These are phyloP conservation scores for Alternaria infectoria DNA, from an alignment of 2,329 filamentous ascomycete genomes.

Conservation along the genomic window DNA sequence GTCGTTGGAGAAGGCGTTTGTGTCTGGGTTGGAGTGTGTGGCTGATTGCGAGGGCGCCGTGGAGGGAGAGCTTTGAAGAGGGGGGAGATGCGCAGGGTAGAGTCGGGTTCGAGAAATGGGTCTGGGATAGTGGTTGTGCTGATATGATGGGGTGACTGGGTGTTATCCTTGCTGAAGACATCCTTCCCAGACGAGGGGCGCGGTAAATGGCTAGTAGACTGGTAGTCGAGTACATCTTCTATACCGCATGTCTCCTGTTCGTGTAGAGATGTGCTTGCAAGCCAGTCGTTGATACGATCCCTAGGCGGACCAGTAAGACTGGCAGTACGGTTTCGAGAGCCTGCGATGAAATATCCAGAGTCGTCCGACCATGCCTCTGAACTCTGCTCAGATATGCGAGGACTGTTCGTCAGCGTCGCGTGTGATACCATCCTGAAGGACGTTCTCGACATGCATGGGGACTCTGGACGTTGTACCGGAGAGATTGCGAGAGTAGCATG, in stretches of 20 bases:
- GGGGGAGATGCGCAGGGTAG: not conserved
- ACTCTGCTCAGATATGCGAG: constrained; percentile 7
- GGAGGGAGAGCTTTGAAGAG: not conserved
- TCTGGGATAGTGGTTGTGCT: not conserved
- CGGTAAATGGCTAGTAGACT: not conserved
- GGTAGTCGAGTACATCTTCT: not conserved
- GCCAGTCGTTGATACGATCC: constrained; percentile 27
- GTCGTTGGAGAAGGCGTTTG: not conserved
- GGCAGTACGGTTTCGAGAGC: not conserved
- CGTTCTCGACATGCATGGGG: constrained; percentile 3
- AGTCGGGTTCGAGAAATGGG: not conserved
- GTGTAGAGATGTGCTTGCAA: constrained; percentile 9
- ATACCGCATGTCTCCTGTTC: not conserved
- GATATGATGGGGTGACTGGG: not conserved
- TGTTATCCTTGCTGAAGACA: not conserved
- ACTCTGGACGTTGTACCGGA: not conserved
- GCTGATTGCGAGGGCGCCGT: not conserved
- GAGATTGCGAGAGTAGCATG: not conserved
- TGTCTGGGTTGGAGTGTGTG: not conserved
- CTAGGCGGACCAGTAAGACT: not conserved
- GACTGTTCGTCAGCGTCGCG: not conserved
- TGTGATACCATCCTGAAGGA: not conserved
- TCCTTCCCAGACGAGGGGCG: not conserved
- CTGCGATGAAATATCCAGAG: constrained; percentile 28
- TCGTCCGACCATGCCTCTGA: constrained; percentile 39